Base-by-base conservation (phyloP, 768 basidiomycete genomes). In the Gloeopeniophorella convolvens region DNA sequence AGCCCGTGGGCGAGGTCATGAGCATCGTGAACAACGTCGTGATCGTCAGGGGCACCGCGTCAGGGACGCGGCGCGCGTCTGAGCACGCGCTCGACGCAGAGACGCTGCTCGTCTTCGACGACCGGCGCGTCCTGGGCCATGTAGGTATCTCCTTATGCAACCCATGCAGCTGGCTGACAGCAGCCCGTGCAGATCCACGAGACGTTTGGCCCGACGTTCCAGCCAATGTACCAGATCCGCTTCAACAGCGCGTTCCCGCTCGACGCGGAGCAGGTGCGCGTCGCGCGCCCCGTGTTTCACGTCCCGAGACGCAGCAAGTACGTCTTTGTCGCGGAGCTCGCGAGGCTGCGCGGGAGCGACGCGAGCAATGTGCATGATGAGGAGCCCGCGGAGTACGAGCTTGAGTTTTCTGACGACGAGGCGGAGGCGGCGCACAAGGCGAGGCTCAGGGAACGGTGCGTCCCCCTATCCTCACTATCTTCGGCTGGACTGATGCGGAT, bases 381-480 rank as follows among this genome's bases (percentile, higher is more conserved):
- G 66, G 95, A 98, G 64, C 84, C 89, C 2, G 87, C 73, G 1
- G 92, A 89, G 16, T 79, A 90, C 48, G 95, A 97, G 62, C 61
- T 89, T 26, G 95, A 98, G 63, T 98, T 94, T 67, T 92, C 89
- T 3, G 95, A 98, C 57, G 95, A 98, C 58, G 95, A 98, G 64
- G 76, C 83, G 47, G 95, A 98, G 65, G 79, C 80, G 15, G 82
- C 80, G 24, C 76, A 83, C 62, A 88, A 77, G 68, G 71, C 77
- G 44, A 70, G 70, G 42, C 60, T 76, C 39, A 87, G 84, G 60
- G 72, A 73, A 58, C 81, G 73, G 84, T 84, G 54, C 42, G 76
- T 62, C 51, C 30, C 26, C 15, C 12, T 44, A 5, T 39, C 5
- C 5, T 21, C 13, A 27, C 9, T 26, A 56, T 11, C 27, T 15